Percentiles rank a stretch among this genome's conserved stretches.
Conservation (phyloP, 768 basidiomycete species). For the Naganishia vishniacii region DNA sequence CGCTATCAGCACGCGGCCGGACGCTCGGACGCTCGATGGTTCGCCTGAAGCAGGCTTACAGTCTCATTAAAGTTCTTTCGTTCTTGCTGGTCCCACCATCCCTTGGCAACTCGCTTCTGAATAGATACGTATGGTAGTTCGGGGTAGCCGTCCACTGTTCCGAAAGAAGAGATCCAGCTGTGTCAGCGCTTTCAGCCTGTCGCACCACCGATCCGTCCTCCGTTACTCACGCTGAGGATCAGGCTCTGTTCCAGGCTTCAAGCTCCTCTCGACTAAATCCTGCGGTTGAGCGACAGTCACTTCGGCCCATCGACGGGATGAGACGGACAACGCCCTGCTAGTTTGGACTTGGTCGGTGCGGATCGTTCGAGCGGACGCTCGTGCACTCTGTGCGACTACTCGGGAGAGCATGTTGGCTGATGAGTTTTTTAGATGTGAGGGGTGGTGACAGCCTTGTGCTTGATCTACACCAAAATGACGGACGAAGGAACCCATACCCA, state of each 20-base stretch:
- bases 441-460: background rate
- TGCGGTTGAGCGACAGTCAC: slow-evolving; percentile 12
- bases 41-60: slow-evolving; percentile 37
- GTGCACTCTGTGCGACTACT: background rate
- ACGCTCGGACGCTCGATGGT: background rate
- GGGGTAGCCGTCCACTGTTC: slow-evolving; percentile 49
- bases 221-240: slow-evolving; percentile 47
- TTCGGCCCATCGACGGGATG: slow-evolving; percentile 20
- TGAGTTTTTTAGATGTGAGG: background rate
- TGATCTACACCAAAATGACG: background rate
- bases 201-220: too few relatives aligned
- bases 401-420: background rate
- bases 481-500: background rate
- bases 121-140: slow-evolving; percentile 45
- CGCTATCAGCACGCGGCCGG: background rate
- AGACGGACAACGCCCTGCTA: slow-evolving; percentile 20
- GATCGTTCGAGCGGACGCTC: slow-evolving; percentile 4
- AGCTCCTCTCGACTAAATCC: slow-evolving; percentile 16
- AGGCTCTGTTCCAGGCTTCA: slow-evolving; percentile 23
- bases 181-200: too few relatives aligned
- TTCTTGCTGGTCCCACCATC: slow-evolving; percentile 52
- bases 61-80: slow-evolving; percentile 50
- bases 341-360: background rate
- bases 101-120: slow-evolving; percentile 44
- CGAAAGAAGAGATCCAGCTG: background rate